Base-by-base conservation (phyloP, 208 protist species). In the Acanthamoeba healyi region DNA sequence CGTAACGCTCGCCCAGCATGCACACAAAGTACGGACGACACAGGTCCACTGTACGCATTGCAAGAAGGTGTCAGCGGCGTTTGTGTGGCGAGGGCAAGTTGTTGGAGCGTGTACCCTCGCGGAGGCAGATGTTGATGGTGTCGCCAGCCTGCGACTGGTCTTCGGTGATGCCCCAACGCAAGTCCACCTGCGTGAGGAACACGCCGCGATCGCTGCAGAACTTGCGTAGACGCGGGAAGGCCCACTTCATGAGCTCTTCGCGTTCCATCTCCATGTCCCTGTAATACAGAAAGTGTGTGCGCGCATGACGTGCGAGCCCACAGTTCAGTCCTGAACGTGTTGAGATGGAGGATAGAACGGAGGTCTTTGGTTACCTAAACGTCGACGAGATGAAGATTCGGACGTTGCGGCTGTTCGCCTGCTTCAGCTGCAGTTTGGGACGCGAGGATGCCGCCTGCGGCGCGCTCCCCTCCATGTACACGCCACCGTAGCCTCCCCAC, bases 81-180 rank as follows among this genome's bases (percentile, higher is more conserved):
- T n/a, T n/a, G n/a, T n/a, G n/a, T n/a, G n/a, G n/a, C n/a, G n/a
- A n/a, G n/a, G n/a, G n/a, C n/a, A n/a, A n/a, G n/a, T n/a, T n/a
- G n/a, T n/a, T n/a, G n/a, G n/a, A n/a, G n/a, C n/a, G n/a, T 17
- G 54, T 36, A 42, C n/a, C 17, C 34, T 92, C 87, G 46, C 44
- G 24, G n/a, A 87, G 40, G 32, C 77, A 87, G 24, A 87, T 46
- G 46, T 46, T 87, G 77, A 87, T 87, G 38, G 77, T 58, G 44
- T 58, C 44, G 24, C 77, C 77, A 24, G 38, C 46, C 40, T 92
- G 22, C 26, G 94, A 58, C 92, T 95, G 91, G 24, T 92, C 32
- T 12, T 22, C 58, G 44, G 91, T 95, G 34, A 95, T 87, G 42
- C 94, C 94, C 94, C 94, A 95, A 29, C 94, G 77, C 91, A 95